Evolutionary conservation across 139 green algal genomes (phyloP), one percentile per base, ranked within the genome.

Genomic region (Micractinium conductrix): DNA sequence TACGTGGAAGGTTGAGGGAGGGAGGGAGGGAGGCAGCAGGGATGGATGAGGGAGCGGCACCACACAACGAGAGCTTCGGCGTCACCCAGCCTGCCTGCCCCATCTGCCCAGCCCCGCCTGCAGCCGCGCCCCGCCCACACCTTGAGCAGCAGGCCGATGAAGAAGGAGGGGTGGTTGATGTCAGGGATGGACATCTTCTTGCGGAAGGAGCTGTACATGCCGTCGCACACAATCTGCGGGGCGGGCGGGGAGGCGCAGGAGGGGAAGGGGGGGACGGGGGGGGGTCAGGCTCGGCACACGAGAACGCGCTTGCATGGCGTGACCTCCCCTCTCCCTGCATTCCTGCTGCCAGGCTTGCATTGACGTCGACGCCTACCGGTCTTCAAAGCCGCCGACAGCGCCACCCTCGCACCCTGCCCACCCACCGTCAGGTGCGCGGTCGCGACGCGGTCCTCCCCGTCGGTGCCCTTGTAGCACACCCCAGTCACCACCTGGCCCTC

Each of bases 191-290:
- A 83, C 22, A 98, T 89, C 70, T 93, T 93, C 69, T 91, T 94
- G 37, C 96, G 89, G 70, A 99, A 91, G 43, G 88, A 92, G 73
- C 94, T 98, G 93, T 99, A 98, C 96, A 99, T 99, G 85, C 97
- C 96, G 86, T 99, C 96, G 87, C 97, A 99, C 71, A 98, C 96
- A 35, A 99, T 70, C 80, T 85, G 80, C 24, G 43, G 24, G 21
- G 0, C 40, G 9, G 14, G 22, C 0, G 63, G n/a, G 30, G n/a
- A 1, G 21, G 9, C 19, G 63, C 8, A 14, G 8, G 1, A 14
- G 63, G n/a, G 30, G 30, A 17, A 37, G 30, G 19, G 26, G 53
- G 60, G 48, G 48, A 16, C 12, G 55, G 19, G 21, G 19, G 55
- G 55, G 55, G 4, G 30, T 9, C 22, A 69, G 26, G 60, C 21